phyloP scores from a whole-genome alignment of 129 eudicot genomes.

The sunflower (Helianthus annuus) region HanXRQr2.0-SUNRISE NC_035447.2:8771497-8771996 shows the following conservation, averaged over 20 bases:
- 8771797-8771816: background rate
- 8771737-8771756: background rate
- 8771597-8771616: background rate
- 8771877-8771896: constrained; percentile 76
- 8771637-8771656: too few species aligned
- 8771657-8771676: too few species aligned
- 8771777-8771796: background rate
- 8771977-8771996: background rate
- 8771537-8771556: background rate
- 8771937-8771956: background rate
- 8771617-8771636: background rate
- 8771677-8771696: too few species aligned
- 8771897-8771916: constrained; percentile 67
- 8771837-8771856: constrained; percentile 15
- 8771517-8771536: background rate
- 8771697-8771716: too few species aligned
- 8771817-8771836: background rate
- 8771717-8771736: background rate
- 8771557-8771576: too few species aligned
- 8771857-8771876: constrained; percentile 61
- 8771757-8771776: background rate
- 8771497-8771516: background rate
- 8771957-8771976: background rate
- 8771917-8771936: constrained; percentile 32
- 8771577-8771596: background rate